Percentiles rank a stretch among this genome's conserved stretches.
Conservation (phyloP, 148 eudicot species). For the Spergularia marina region DNA sequence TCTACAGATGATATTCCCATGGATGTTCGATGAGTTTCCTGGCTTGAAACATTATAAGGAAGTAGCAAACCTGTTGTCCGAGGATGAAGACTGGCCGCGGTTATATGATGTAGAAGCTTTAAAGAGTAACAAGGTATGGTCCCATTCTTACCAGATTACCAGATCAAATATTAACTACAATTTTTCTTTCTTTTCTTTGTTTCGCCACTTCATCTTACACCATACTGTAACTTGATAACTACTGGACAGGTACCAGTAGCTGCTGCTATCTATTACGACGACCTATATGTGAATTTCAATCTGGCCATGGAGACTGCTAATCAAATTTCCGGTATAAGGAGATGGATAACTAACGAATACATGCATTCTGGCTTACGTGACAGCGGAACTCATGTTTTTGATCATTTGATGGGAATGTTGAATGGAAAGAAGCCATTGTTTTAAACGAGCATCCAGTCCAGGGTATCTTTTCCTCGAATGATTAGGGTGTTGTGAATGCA, state of each 20-base stretch:
- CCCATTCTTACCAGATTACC: neutral
- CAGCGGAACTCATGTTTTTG: slow-evolving; percentile 57
- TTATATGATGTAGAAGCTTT: slow-evolving; percentile 57
- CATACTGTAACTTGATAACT: neutral
- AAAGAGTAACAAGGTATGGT: slow-evolving; percentile 61
- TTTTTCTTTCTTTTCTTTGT: neutral
- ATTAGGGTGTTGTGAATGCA: neutral
- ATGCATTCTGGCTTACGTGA: slow-evolving; percentile 97
- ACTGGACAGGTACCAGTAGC: slow-evolving; percentile 82
- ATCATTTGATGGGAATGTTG: slow-evolving; percentile 69
- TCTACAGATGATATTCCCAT: slow-evolving; percentile 86
- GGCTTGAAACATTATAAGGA: slow-evolving; percentile 72
- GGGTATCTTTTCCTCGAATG: neutral
- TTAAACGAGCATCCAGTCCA: slow-evolving; percentile 21
- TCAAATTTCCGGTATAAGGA: slow-evolving; percentile 67
- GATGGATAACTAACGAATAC: slow-evolving; percentile 88
- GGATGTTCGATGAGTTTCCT: slow-evolving; percentile 87
- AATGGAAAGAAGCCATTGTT: slow-evolving; percentile 88
- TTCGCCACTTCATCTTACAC: neutral
- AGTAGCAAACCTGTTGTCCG: slow-evolving; percentile 63
- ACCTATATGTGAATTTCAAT: slow-evolving; percentile 90
- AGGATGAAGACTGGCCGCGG: slow-evolving; percentile 85
- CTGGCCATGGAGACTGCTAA: slow-evolving; percentile 70
- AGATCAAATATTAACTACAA: neutral
- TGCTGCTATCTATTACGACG: slow-evolving; percentile 89